Evolutionary conservation across 345 rosid species (phyloP), one percentile per base, ranked within the genome.

Genomic region (Brassica rapa): DNA sequence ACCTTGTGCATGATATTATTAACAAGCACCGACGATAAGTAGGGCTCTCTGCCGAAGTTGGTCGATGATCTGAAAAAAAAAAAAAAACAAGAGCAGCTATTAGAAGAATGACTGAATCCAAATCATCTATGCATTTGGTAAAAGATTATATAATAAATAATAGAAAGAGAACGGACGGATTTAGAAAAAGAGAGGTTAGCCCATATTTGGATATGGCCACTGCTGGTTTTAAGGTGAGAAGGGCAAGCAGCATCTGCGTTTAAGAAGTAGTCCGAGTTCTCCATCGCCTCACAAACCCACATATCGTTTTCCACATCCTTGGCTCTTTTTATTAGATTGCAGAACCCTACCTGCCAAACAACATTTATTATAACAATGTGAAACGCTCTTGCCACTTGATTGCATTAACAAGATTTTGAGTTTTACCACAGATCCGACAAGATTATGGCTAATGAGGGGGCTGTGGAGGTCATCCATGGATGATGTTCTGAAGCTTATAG

Each of bases 241-340:
- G 88, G 85, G 66, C 29, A 62, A 35, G 85, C 78, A 62, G 80
- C 68, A 79, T 83, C 86, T 12, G 88, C 86, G 77, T 74, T 86
- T 37, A 86, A 56, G 66, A 76, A 83, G 74, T 93, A 89, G 35
- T 72, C 80, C 56, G 96, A 90, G 76, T 95, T 93, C 76, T 91
- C 97, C 62, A 92, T 91, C 57, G 94, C 91, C 59, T 95, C 97
- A 19, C 97, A 88, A 6, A 91, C 90, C 94, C 98, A 93, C 53
- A 90, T 79, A 63, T 86, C 82, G 86, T 93, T 90, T 63, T 62
- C 73, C 24, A 63, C 79, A 83, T 93, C 99, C 74, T 93, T 88
- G 43, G 93, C 83, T 83, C 88, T 88, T 80, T 86, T 93, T 70
- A 95, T 86, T 55, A 95, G 86, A 85, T 95, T 89, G 85, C 86